Evolutionary conservation across 208 protist genomes (phyloP).

Genomic region (Acanthamoeba triangularis): DNA sequence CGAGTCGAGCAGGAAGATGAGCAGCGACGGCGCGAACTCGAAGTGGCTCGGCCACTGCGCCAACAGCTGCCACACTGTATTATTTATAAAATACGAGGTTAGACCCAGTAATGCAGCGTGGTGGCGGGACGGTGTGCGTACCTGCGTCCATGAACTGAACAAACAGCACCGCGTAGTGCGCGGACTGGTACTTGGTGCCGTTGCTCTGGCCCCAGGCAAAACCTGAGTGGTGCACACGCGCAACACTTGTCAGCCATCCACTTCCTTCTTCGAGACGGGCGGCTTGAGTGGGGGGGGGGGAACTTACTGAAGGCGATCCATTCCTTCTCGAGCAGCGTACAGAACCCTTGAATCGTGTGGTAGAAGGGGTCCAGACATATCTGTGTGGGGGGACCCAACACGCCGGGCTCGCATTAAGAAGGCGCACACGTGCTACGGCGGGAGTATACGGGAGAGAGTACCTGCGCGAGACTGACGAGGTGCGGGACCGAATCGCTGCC

Average conservation of each 20-base stretch:
- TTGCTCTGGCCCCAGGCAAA: not conserved
- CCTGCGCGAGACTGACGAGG: not conserved
- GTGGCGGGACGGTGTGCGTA: not conserved
- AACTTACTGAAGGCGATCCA: slow-evolving; percentile 92
- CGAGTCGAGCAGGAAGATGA: slow-evolving; percentile 11
- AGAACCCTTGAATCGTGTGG: slow-evolving; percentile 95
- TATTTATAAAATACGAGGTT: too few species aligned
- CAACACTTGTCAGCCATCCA: too few species aligned
- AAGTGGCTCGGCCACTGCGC: not conserved
- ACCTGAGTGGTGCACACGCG: too few species aligned
- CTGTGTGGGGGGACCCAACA: too few species aligned
- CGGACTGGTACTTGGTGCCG: not conserved
- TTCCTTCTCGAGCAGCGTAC: slow-evolving; percentile 95
- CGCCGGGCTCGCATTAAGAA: too few species aligned
- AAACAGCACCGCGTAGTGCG: not conserved
- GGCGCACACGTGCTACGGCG: too few species aligned
- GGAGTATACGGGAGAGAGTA: not conserved
- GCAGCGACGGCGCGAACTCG: not conserved
- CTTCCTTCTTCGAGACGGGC: too few species aligned
- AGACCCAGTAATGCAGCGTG: not conserved
- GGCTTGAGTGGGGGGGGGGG: too few species aligned
- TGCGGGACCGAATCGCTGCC: not conserved
- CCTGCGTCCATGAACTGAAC: slow-evolving; percentile 30
- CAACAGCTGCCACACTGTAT: slow-evolving; percentile 63
- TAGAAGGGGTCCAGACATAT: slow-evolving; percentile 94